phyloP scores from a whole-genome alignment of 495 filamentous ascomycete species.

The Stereocaulon alpinum region DNA sequence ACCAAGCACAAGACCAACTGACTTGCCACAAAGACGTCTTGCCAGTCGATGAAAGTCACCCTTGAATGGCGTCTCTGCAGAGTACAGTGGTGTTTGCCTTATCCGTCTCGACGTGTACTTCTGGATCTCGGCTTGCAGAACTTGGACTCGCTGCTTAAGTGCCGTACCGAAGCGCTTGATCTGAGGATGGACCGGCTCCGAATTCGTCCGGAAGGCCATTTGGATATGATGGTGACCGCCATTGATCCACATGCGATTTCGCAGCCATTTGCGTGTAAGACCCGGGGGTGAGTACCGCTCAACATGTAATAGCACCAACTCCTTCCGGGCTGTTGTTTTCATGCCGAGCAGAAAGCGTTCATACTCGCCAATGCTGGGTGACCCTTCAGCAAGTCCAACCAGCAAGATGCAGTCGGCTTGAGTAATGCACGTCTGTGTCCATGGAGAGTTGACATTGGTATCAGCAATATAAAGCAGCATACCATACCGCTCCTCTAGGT shows the following conservation, averaged over 20 bases:
- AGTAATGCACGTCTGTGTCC: constrained; percentile 95
- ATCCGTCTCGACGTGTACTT: constrained; percentile 88
- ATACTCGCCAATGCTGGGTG: constrained; percentile 85
- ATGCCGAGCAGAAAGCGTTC: constrained; percentile 91
- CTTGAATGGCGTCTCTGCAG: constrained; percentile 84
- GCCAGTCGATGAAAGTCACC: constrained; percentile 93
- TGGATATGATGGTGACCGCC: constrained; percentile 98
- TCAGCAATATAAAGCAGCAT: constrained; percentile 96
- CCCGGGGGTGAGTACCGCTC: constrained; percentile 83
- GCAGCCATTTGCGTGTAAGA: constrained; percentile 77
- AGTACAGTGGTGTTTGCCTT: constrained; percentile 78
- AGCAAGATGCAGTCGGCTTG: constrained; percentile 94
- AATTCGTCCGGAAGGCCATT: constrained; percentile 76
- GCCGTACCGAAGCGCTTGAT: constrained; percentile 71
- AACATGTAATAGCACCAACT: constrained; percentile 83
- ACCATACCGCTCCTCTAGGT: constrained; percentile 94
- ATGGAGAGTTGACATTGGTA: constrained; percentile 88
- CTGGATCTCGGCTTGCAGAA: constrained; percentile 90
- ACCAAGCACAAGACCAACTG: constrained; percentile 86
- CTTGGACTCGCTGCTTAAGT: constrained; percentile 86
- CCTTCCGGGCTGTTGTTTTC: constrained; percentile 93
- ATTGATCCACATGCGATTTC: constrained; percentile 94
- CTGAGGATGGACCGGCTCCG: constrained; percentile 67
- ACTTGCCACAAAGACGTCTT: constrained; percentile 82
- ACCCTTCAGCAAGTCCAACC: constrained; percentile 83